These are phyloP conservation scores for Cyberlindnera maritima DNA, from an alignment of 805 yeast genomes.

Conservation along the genomic window DNA sequence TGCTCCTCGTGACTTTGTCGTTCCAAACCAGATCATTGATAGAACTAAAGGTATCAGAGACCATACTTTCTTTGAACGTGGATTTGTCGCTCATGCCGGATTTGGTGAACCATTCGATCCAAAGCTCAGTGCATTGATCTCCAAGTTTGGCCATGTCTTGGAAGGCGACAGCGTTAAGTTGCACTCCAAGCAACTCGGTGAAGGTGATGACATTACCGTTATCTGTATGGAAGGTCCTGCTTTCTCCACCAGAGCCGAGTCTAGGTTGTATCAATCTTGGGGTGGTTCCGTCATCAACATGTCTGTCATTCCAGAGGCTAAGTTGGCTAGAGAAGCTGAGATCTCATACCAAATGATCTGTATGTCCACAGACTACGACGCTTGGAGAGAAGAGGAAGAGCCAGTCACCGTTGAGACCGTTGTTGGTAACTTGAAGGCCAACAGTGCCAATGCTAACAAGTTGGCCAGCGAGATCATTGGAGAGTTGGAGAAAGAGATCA, in stretches of 20 bases:
- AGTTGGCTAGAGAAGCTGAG: slow-evolving; percentile 96
- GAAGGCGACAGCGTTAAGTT: slow-evolving; percentile 46
- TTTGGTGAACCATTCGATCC: slow-evolving; percentile 96
- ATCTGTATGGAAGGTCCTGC: slow-evolving; percentile 99
- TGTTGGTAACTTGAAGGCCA: slow-evolving; percentile 84
- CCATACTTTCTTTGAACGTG: slow-evolving; percentile 79
- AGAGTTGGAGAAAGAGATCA: slow-evolving; percentile 60
- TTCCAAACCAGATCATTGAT: slow-evolving; percentile 94
- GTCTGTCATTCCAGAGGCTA: slow-evolving; percentile 97
- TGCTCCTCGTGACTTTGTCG: slow-evolving; percentile 92
- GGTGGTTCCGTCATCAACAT: slow-evolving; percentile 96
- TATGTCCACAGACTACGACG: slow-evolving; percentile 98
- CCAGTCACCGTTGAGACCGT: slow-evolving; percentile 98
- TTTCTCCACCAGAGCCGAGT: slow-evolving; percentile 95
- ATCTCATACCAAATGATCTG: slow-evolving; percentile 96
- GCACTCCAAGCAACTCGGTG: slow-evolving; percentile 65
- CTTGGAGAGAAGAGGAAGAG: slow-evolving; percentile 94
- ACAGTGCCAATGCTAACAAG: slow-evolving; percentile 79
- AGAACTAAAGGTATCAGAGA: slow-evolving; percentile 94
- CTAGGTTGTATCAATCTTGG: slow-evolving; percentile 77
- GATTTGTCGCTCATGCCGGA: slow-evolving; percentile 95
- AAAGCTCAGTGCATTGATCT: slow-evolving; percentile 62
- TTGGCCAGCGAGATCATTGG: slow-evolving; percentile 70
- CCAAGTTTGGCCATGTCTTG: slow-evolving; percentile 55
- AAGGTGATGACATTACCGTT: slow-evolving; percentile 75